Conservation (phyloP, 306 rosid species). For the Cercis canadensis region DNA sequence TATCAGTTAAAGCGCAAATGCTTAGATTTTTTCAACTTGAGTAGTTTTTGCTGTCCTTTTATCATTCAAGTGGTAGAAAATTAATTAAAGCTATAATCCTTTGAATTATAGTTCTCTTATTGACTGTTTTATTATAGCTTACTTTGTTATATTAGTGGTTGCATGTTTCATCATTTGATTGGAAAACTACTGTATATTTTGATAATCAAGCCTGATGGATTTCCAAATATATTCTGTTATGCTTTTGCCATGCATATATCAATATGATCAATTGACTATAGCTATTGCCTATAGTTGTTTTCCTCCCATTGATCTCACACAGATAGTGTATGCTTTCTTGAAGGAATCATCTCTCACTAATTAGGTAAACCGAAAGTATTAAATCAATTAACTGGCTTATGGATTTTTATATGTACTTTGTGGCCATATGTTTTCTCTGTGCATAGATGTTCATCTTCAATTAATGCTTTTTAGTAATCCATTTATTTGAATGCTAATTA, state of each 20-base stretch:
- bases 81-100: neutral
- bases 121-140: slow-evolving; percentile 8
- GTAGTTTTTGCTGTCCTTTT: neutral
- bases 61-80: slow-evolving; percentile 12
- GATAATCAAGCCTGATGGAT: neutral
- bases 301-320: neutral
- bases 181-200: neutral
- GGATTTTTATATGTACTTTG: slow-evolving; percentile 3
- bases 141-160: too few relatives aligned
- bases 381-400: neutral
- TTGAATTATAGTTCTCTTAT: slow-evolving; percentile 8
- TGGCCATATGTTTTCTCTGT: neutral
- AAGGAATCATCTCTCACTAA: neutral
- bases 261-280: neutral
- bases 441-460: neutral
- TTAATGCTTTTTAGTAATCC: neutral
- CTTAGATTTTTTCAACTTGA: slow-evolving; percentile 4
- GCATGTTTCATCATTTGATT: too few relatives aligned
- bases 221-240: slow-evolving; percentile 7
- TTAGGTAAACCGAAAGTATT: slow-evolving; percentile 6
- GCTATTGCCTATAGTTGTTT: neutral
- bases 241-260: slow-evolving; percentile 1
- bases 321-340: slow-evolving; percentile 19
- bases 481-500: slow-evolving; percentile 3
- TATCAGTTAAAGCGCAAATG: neutral